Base-by-base conservation (phyloP, 345 rosid genomes). In the Salix arbutifolia region DNA sequence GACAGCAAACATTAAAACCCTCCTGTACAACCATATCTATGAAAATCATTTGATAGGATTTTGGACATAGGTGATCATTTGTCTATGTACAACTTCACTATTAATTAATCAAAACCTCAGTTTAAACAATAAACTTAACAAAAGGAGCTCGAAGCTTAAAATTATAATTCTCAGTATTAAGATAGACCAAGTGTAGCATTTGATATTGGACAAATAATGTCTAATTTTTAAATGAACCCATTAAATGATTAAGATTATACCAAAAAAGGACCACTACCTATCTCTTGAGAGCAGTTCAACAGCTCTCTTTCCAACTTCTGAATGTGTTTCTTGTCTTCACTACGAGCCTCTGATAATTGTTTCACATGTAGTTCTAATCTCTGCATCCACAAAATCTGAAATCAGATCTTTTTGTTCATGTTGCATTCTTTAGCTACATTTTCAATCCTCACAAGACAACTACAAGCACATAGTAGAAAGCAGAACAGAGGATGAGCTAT, bases 221-320 rank as follows among this genome's bases (percentile, higher is more conserved):
- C 18, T 52, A 70, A 65, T n/a, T 44, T 25, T 8, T 40, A 37
- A 11, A 69, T 35, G 21, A 53, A 33, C 18, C 81, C 33, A 40
- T 42, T 62, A 50, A 65, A 73, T 46, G 12, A 67, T 35, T 48
- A 28, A 9, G 30, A 30, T 6, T 6, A 5, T 48, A 70, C 19
- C 42, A 74, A 9, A 70, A 78, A 76, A 65, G 72, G 60, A 53
- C 30, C 37, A 72, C 42, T 80, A 94, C 98, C 97, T 79, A 95
- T 95, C 85, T 95, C 96, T 84, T 90, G 93, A 81, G 83, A 86
- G 76, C 92, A 91, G 80, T 90, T 90, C 81, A 83, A 76, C 56
- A 93, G 81, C 83, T 95, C 97, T 70, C 80, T 87, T 85, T 91
- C 97, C 89, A 95, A 80, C 64, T 74, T 83, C 70, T 44, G 86